Evolutionary conservation across 768 basidiomycete genomes (phyloP).

Genomic region (Auriscalpium microsporum): DNA sequence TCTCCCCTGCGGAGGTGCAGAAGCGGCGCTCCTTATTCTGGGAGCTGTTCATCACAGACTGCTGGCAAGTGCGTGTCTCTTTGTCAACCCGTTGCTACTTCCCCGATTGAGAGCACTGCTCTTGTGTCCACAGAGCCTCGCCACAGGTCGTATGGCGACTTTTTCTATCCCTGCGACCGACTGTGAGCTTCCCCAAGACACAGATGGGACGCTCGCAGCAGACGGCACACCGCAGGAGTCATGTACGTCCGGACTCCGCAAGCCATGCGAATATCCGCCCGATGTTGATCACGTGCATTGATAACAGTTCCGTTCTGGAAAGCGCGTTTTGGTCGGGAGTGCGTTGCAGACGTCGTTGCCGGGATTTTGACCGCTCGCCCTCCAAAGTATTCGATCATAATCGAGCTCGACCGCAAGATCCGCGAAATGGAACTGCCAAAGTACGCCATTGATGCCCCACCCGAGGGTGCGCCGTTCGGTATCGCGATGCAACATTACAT

Average conservation of each 20-base stretch:
- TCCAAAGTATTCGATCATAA: constrained; percentile 52
- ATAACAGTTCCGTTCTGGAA: constrained; percentile 58
- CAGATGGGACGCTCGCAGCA: constrained; percentile 47
- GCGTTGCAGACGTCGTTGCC: constrained; percentile 59
- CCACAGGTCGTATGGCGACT: constrained; percentile 60
- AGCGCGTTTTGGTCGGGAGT: constrained; percentile 57
- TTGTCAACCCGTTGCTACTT: neutral
- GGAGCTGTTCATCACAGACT: constrained; percentile 68
- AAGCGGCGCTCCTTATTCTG: constrained; percentile 65
- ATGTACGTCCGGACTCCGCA: constrained; percentile 41
- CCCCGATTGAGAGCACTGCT: neutral
- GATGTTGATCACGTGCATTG: neutral
- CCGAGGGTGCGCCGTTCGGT: constrained; percentile 41
- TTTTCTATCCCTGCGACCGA: constrained; percentile 68
- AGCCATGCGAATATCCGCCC: too few species aligned
- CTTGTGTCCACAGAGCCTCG: constrained; percentile 40
- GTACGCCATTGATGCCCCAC: constrained; percentile 46
- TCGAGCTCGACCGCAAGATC: constrained; percentile 49
- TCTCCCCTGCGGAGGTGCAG: constrained; percentile 54
- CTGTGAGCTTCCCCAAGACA: constrained; percentile 57
- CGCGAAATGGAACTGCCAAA: constrained; percentile 60
- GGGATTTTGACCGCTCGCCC: constrained; percentile 57
- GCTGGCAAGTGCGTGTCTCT: constrained; percentile 52
- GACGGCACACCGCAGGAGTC: constrained; percentile 51
- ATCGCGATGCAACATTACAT: constrained; percentile 69